phyloP scores from a whole-genome alignment of 164 flowering plant genomes.

The Piper longum region DNA sequence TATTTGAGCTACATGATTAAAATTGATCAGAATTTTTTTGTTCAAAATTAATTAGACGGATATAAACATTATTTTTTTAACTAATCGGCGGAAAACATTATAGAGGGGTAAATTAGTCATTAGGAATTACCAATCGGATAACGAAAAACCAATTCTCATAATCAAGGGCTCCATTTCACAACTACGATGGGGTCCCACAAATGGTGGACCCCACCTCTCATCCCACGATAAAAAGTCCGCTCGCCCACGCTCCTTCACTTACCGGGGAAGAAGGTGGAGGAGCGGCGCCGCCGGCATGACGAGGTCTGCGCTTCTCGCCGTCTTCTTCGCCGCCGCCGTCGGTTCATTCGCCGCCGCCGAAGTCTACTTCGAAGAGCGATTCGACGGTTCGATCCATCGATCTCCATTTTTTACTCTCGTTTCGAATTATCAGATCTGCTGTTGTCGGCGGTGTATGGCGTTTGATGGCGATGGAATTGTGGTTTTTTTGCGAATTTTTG shows the following conservation, averaged over 20 bases:
- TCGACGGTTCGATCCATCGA: slow-evolving; percentile 24
- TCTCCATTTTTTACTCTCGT: background rate
- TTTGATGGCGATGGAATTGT: background rate
- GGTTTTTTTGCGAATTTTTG: background rate
- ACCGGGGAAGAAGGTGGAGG: background rate
- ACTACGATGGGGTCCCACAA: too few species aligned
- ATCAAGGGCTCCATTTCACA: too few species aligned
- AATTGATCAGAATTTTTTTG: too few species aligned
- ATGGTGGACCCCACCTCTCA: too few species aligned
- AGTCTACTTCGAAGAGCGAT: slow-evolving; percentile 44
- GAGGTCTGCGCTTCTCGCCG: slow-evolving; percentile 3
- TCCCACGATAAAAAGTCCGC: background rate
- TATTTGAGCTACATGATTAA: too few species aligned
- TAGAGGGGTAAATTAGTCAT: too few species aligned
- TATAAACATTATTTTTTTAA: too few species aligned
- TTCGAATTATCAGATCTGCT: background rate
- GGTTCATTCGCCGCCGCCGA: slow-evolving; percentile 15
- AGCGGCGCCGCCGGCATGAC: slow-evolving; percentile 2
- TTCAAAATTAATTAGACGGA: too few species aligned
- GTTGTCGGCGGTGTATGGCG: background rate
- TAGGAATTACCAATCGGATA: too few species aligned
- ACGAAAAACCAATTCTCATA: too few species aligned
- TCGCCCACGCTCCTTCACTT: background rate
- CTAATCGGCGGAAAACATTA: too few species aligned
- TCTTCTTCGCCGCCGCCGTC: background rate